These are phyloP conservation scores for Colletotrichum costaricense DNA, from an alignment of 2,329 filamentous ascomycete species.

Conservation along the genomic window DNA sequence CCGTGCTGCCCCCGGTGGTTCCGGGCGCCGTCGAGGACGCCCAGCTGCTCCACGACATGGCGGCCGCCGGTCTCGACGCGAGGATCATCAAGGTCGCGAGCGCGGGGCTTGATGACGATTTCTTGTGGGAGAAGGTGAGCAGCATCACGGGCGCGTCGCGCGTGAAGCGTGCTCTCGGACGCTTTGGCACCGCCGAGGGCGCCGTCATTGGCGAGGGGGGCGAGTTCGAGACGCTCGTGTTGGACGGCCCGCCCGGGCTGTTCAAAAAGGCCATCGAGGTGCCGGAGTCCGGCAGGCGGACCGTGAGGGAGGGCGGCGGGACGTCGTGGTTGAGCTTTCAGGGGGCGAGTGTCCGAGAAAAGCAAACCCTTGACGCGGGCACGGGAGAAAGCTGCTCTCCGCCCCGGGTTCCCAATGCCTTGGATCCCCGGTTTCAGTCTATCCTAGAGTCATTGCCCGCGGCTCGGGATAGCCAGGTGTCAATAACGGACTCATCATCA, in stretches of 20 bases:
- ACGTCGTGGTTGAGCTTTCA: constrained; percentile 77
- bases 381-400: constrained; percentile 23
- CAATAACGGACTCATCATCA: background rate
- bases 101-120: constrained; percentile 83
- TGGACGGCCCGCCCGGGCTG: constrained; percentile 79
- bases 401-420: constrained; percentile 70
- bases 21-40: constrained; percentile 51
- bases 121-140: constrained; percentile 85
- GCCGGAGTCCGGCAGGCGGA: constrained; percentile 59
- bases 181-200: constrained; percentile 76
- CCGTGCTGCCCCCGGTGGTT: constrained; percentile 69
- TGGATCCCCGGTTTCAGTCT: constrained; percentile 71
- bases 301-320: constrained; percentile 78
- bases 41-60: constrained; percentile 85
- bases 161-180: constrained; percentile 65
- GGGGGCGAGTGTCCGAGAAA: constrained; percentile 64
- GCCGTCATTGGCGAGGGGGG: constrained; percentile 91
- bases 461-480: background rate
- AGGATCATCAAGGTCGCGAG: constrained; percentile 95
- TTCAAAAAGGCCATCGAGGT: constrained; percentile 80
- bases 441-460: constrained; percentile 49
- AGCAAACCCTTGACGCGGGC: constrained; percentile 40
- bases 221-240: constrained; percentile 92
- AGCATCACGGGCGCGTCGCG: constrained; percentile 59
- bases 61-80: constrained; percentile 80